A percentile compares a stretch with the other conserved stretches of the same genome.
Evolutionary conservation across 192 early-diverging fungal genomes (phyloP).

Genomic region (Chytriomyces sp.): DNA sequence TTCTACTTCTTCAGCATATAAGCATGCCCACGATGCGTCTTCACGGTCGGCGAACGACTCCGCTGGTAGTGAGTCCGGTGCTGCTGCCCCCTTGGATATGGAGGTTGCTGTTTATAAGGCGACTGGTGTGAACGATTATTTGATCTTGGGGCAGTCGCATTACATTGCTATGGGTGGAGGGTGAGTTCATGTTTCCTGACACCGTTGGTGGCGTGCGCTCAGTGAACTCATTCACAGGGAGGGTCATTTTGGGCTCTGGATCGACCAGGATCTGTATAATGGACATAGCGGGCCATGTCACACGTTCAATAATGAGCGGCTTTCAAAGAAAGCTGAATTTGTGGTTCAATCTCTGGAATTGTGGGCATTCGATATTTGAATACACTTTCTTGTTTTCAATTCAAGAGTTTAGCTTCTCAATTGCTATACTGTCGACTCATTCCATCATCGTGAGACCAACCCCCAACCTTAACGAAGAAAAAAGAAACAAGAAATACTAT

Average conservation of each 20-base stretch:
- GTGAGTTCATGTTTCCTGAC: slow-evolving; percentile 6
- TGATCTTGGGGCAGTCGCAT: slow-evolving; percentile 40
- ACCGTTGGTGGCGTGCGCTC: not conserved
- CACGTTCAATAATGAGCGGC: slow-evolving; percentile 50
- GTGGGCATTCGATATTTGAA: slow-evolving; percentile 50
- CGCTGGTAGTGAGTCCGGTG: no score
- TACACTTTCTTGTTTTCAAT: no score
- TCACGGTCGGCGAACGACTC: no score
- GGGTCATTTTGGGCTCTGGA: slow-evolving; percentile 58
- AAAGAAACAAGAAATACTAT: no score
- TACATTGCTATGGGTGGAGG: slow-evolving; percentile 50
- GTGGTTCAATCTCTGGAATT: slow-evolving; percentile 41
- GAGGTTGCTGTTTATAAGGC: slow-evolving; percentile 37
- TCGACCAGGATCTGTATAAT: slow-evolving; percentile 51
- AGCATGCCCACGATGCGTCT: no score
- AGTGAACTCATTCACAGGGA: slow-evolving; percentile 24
- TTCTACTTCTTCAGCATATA: no score
- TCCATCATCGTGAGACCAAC: no score
- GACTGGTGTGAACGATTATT: slow-evolving; percentile 47
- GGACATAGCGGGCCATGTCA: slow-evolving; percentile 52
- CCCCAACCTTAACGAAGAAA: no score
- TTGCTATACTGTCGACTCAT: no score
- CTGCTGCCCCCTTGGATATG: not conserved
- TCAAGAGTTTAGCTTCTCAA: no score
- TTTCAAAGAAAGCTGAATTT: slow-evolving; percentile 44